Evolutionary conservation across 805 yeast species (phyloP).

Genomic region (Saturnispora halmiae): DNA sequence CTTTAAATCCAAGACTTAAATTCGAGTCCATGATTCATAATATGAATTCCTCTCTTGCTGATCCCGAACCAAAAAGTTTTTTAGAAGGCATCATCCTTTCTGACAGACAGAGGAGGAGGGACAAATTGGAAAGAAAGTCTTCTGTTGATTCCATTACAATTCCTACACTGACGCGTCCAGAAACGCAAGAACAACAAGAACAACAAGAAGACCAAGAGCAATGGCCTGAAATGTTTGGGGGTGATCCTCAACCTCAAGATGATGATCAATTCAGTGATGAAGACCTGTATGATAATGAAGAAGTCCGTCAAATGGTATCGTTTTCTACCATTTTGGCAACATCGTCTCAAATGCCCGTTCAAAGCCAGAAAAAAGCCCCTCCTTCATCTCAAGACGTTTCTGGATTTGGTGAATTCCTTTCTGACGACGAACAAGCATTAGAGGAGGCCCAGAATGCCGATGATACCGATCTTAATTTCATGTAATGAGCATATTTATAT

Average conservation of each 20-base stretch:
- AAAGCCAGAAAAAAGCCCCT: neutral
- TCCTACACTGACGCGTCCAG: neutral
- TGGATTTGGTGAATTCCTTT: neutral
- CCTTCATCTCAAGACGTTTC: neutral
- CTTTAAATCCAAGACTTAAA: slow-evolving; percentile 68
- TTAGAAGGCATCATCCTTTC: neutral
- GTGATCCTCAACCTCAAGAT: neutral
- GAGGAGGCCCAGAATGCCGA: neutral
- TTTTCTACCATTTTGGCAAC: slow-evolving; percentile 13
- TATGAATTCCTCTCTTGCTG: slow-evolving; percentile 40
- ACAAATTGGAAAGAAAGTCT: neutral
- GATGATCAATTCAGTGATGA: neutral
- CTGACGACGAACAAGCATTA: neutral
- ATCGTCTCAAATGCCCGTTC: slow-evolving; percentile 11
- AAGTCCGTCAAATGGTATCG: slow-evolving; percentile 8
- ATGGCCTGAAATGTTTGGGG: slow-evolving; percentile 14
- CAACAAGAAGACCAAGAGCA: slow-evolving; percentile 7
- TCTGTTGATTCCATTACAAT: neutral
- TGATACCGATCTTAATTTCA: neutral
- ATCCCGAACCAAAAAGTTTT: slow-evolving; percentile 29
- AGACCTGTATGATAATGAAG: slow-evolving; percentile 2
- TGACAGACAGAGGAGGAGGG: slow-evolving; percentile 3
- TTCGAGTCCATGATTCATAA: slow-evolving; percentile 59
- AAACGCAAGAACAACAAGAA: neutral
- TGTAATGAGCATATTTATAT: too few species aligned